phyloP scores from a whole-genome alignment of 768 basidiomycete genomes.

The Collybiopsis luxurians region DNA sequence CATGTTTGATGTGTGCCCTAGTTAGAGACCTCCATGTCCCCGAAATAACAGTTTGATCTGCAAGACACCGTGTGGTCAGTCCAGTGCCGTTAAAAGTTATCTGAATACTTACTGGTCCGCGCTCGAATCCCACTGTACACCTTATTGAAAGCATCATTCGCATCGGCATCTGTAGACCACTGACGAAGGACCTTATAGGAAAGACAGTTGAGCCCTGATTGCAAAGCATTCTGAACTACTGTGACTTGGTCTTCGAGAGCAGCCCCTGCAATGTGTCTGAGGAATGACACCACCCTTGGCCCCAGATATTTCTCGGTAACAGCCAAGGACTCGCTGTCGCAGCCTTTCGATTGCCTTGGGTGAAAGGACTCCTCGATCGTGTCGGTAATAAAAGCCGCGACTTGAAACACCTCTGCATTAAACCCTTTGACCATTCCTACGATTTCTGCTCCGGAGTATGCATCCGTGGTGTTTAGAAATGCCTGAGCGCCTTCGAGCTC shows the following conservation, averaged over 20 bases:
- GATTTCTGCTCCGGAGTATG: conserved; percentile 42
- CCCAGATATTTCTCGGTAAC: neutral
- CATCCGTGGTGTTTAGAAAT: conserved; percentile 43
- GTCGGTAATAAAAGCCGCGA: conserved; percentile 33
- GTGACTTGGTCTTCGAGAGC: neutral
- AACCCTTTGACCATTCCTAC: conserved; percentile 32
- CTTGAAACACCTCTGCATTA: conserved; percentile 49
- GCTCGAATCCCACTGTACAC: neutral
- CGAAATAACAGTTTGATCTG: neutral
- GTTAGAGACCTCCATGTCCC: neutral
- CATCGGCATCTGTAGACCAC: neutral
- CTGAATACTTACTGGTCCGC: neutral
- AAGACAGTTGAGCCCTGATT: neutral
- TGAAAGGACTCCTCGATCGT: neutral
- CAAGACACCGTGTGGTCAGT: neutral
- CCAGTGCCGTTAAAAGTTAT: neutral
- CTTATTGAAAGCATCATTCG: neutral
- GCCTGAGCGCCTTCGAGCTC: conserved; percentile 41
- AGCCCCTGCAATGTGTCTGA: neutral
- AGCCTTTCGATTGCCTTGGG: too few relatives aligned
- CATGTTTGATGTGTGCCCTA: neutral
- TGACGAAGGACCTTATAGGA: neutral
- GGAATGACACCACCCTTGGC: neutral
- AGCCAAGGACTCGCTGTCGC: too few relatives aligned
- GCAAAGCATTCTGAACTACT: neutral